Evolutionary conservation across 768 basidiomycete species (phyloP), one percentile per base, ranked within the genome.

Genomic region (Albatrellus ellisii): DNA sequence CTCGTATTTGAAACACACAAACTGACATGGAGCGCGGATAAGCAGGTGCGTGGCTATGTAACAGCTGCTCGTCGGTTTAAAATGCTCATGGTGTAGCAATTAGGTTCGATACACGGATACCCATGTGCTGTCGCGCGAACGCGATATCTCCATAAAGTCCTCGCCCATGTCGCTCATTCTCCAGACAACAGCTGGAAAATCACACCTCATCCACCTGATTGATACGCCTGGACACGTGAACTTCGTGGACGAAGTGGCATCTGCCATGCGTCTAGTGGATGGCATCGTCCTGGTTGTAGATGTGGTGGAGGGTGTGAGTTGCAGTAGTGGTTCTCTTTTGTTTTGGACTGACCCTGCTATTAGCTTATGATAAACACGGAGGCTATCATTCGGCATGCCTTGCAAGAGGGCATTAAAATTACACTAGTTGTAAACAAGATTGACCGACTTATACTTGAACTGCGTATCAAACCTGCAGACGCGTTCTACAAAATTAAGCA

Each of bases 401-500:
- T 98, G 15, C 84, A 86, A 66, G 89, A 98, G 62, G 73, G 76
- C 42, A 66, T 91, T 54, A 83, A 86, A 68, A 82, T 91, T 47
- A 89, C 85, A 6, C 74, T 99, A 35, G 79, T 99, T 26, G 75
- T 99, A 49, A 99, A 99, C 69, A 99, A 99, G 70, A 80, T 99
- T 55, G 95, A 99, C 63, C 75, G 95, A 42, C 75, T 99, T 39
- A 97, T 98, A 48, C 76, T 99, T 42, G 95, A 99, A 62, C 69
- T 99, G 44, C 79, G 95, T 35, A 79, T 99, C 56, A 92, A 92
- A 55, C 95, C 95, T 42, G 66, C 79, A 31, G 95, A 99, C 54
- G 95, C 95, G 0, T 99, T 88, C 67, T 97, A 92, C 67, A 99
- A 99, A 70, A 89, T 99, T 51, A 94, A 89, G 60, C 94, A 98